phyloP scores from a whole-genome alignment of 1,284 basidiomycete genomes.

The Crocinoboletus sp. region DNA sequence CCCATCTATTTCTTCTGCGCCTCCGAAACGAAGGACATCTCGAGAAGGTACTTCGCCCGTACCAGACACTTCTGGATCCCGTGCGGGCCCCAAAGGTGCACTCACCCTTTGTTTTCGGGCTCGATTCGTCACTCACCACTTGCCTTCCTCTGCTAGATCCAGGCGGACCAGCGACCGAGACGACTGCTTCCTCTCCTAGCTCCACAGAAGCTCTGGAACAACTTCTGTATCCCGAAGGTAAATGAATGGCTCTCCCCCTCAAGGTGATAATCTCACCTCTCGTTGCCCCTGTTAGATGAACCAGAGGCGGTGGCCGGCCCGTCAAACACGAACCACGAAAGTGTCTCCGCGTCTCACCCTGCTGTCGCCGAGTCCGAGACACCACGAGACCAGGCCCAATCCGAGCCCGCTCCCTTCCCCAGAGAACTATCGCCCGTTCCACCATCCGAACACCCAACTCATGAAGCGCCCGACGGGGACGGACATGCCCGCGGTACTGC shows the following conservation, averaged over 20 bases:
- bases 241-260: background rate
- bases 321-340: background rate
- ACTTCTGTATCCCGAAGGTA: conserved; percentile 18
- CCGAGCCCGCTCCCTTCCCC: background rate
- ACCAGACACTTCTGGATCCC: background rate
- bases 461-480: background rate
- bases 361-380: background rate
- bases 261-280: background rate
- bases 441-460: background rate
- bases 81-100: conserved; percentile 12
- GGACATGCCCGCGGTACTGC: background rate
- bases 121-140: background rate
- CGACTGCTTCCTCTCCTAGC: conserved; percentile 4
- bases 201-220: conserved; percentile 13
- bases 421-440: background rate
- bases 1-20: conserved; percentile 1
- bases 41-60: background rate
- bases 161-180: background rate
- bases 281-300: conserved; percentile 9
- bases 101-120: no score
- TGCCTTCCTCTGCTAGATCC: conserved; percentile 1
- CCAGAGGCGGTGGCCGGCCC: conserved; percentile 2
- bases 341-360: background rate
- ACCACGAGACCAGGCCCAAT: background rate
- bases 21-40: background rate